These are phyloP conservation scores for Talaromyces sp. DNA, from an alignment of 2,329 filamentous ascomycete genomes.

Conservation along the genomic window DNA sequence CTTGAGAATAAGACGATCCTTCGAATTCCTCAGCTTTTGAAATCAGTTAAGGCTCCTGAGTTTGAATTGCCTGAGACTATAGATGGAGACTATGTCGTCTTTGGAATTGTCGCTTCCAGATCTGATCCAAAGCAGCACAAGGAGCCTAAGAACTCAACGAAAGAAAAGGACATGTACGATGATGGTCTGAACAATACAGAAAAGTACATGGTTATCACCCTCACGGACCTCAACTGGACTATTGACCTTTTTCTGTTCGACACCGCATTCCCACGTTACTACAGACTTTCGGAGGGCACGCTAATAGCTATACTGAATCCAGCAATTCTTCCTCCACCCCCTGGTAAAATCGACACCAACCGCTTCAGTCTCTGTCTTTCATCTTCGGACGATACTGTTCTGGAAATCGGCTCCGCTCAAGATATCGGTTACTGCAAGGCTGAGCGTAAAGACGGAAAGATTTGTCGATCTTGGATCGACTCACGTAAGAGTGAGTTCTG, in stretches of 20 bases:
- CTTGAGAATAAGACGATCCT: slow-evolving; percentile 74
- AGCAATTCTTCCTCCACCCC: slow-evolving; percentile 80
- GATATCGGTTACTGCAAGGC: slow-evolving; percentile 88
- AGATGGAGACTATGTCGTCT: slow-evolving; percentile 83
- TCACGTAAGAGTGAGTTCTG: slow-evolving; percentile 83
- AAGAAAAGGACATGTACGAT: slow-evolving; percentile 46
- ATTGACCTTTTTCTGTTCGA: slow-evolving; percentile 90
- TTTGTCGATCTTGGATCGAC: slow-evolving; percentile 83
- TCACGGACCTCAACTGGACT: slow-evolving; percentile 87
- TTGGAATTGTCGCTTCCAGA: slow-evolving; percentile 84
- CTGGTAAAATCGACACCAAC: slow-evolving; percentile 70
- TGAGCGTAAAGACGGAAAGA: slow-evolving; percentile 75
- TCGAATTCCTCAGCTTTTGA: slow-evolving; percentile 74
- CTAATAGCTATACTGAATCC: slow-evolving; percentile 91
- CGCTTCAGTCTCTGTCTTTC: slow-evolving; percentile 82
- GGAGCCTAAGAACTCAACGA: slow-evolving; percentile 39
- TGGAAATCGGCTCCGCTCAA: slow-evolving; percentile 80
- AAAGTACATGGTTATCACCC: slow-evolving; percentile 88
- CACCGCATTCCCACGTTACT: slow-evolving; percentile 85
- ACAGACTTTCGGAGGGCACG: slow-evolving; percentile 89
- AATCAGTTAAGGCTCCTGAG: slow-evolving; percentile 74
- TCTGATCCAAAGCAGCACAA: slow-evolving; percentile 70
- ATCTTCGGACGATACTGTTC: slow-evolving; percentile 79
- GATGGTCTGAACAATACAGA: slow-evolving; percentile 57
- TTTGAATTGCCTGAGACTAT: slow-evolving; percentile 72